Percentiles rank a stretch among this genome's conserved stretches.
These are phyloP conservation scores for Crassisporium funariophilum DNA, from an alignment of 768 basidiomycete genomes.

Conservation along the genomic window DNA sequence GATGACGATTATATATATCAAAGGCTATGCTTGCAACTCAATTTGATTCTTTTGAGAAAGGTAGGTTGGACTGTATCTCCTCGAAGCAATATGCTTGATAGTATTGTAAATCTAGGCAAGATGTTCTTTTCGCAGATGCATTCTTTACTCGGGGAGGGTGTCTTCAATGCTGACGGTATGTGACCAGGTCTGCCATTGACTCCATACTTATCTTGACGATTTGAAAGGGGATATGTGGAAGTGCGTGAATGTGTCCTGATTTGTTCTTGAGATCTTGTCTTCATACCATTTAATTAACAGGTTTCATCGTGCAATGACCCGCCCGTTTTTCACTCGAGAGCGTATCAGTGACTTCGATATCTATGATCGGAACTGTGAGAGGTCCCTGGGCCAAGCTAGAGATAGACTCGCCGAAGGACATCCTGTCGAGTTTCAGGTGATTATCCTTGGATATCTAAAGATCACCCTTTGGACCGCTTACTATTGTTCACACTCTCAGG, in stretches of 20 bases:
- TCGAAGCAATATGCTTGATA: neutral
- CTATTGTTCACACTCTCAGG: conserved; percentile 31
- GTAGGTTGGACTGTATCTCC: conserved; percentile 25
- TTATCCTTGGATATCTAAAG: neutral
- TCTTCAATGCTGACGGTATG: conserved; percentile 63
- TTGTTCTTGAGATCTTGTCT: neutral
- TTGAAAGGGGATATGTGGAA: conserved; percentile 67
- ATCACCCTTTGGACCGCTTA: conserved; percentile 16
- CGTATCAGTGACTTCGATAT: conserved; percentile 64
- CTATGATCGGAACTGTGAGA: conserved; percentile 55
- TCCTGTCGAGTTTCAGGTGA: conserved; percentile 64
- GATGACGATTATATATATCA: neutral
- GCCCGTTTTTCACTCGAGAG: conserved; percentile 70
- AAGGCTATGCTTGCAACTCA: conserved; percentile 50
- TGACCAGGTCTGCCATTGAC: neutral
- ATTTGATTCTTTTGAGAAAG: conserved; percentile 52
- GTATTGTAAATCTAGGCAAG: conserved; percentile 22
- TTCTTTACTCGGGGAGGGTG: conserved; percentile 53
- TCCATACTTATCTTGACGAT: conserved; percentile 1
- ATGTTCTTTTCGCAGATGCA: conserved; percentile 26
- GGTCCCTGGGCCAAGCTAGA: conserved; percentile 47
- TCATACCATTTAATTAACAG: conserved; percentile 21
- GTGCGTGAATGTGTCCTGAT: conserved; percentile 40
- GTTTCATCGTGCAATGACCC: conserved; percentile 67
- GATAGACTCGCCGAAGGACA: conserved; percentile 45